Evolutionary conservation across 257 asterid genomes (phyloP), one percentile per base, ranked within the genome.

Genomic region (Ophiorrhiza pumila): DNA sequence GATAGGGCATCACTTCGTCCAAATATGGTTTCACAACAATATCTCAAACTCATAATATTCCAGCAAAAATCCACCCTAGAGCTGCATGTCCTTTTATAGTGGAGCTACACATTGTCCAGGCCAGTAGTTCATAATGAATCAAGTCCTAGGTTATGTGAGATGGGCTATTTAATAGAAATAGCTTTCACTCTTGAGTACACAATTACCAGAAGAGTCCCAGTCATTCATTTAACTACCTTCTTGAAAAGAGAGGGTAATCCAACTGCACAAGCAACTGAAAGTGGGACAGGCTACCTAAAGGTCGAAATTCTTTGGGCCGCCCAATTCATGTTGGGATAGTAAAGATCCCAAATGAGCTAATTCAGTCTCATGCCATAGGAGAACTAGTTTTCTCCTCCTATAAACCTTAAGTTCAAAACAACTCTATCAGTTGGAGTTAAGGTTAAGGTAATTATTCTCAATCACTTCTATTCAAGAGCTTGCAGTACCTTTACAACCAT

Each of bases 401-500:
- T 25, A 25, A 23, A 55, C 10, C 20, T 34, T 35, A 62, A 62
- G 15, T 65, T 23, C 39, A 43, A 37, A 23, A 34, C 65, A 65
- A 42, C n/a, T n/a, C 56, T 1, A 55, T 11, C 61, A 55, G 35
- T n/a, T 64, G 68, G 10, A 58, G 41, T 15, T 18, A 18, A 46
- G 32, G 46, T 39, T 27, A 42, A 27, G 7, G 18, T 27, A 15
- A 17, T 27, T 57, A 31, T 25, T 27, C n/a, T 18, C 8, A 35
- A 18, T n/a, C 27, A n/a, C 32, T 15, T 46, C 1, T 57, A 67
- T 39, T 25, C 20, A 57, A 32, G 7, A 61, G n/a, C 42, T 45
- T 29, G 20, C 17, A 29, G 11, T 84, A 93, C 99, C 97, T 90
- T 88, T 35, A 95, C 87, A 68, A 52, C 84, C 95, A 86, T 88